Conservation (phyloP, 2,329 filamentous ascomycete genomes). For the Westerdykella ornata region DNA sequence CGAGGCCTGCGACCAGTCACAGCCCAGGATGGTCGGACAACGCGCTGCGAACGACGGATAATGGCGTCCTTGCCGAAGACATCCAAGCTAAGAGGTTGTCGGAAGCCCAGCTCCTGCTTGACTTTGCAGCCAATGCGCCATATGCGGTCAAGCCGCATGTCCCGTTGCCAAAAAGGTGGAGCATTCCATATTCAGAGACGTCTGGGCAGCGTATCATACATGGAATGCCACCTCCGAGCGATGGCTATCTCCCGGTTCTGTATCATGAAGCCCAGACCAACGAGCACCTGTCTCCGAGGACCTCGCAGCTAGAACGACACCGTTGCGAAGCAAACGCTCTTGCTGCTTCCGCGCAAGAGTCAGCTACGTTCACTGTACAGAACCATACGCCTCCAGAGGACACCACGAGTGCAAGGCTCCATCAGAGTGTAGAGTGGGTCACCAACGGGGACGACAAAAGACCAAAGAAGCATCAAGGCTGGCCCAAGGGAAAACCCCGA, state of each 20-base stretch:
- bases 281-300: too few relatives aligned
- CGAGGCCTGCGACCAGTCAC: conserved; percentile 45
- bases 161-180: conserved; percentile 25
- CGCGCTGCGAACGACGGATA: conserved; percentile 35
- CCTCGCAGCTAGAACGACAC: too few relatives aligned
- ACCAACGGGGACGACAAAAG: conserved; percentile 22
- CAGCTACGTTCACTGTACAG: conserved; percentile 22
- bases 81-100: conserved; percentile 32
- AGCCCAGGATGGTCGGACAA: conserved; percentile 36
- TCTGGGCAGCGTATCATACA: not conserved
- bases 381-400: conserved; percentile 40
- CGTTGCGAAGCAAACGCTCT: too few relatives aligned
- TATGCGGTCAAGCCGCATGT: conserved; percentile 23
- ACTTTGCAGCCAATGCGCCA: conserved; percentile 35
- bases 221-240: too few relatives aligned
- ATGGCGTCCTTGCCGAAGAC: conserved; percentile 30
- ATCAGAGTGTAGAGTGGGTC: conserved; percentile 8
- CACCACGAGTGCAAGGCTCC: conserved; percentile 6
- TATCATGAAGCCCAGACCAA: too few relatives aligned
- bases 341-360: too few relatives aligned
- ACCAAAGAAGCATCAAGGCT: conserved; percentile 36
- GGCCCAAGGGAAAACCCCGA: conserved; percentile 44
- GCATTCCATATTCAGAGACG: conserved; percentile 16
- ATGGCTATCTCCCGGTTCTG: too few relatives aligned
- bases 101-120: conserved; percentile 43